These are phyloP conservation scores for Bonia amplexicaulis DNA, from an alignment of 176 grass and related monocot genomes.

Conservation along the genomic window DNA sequence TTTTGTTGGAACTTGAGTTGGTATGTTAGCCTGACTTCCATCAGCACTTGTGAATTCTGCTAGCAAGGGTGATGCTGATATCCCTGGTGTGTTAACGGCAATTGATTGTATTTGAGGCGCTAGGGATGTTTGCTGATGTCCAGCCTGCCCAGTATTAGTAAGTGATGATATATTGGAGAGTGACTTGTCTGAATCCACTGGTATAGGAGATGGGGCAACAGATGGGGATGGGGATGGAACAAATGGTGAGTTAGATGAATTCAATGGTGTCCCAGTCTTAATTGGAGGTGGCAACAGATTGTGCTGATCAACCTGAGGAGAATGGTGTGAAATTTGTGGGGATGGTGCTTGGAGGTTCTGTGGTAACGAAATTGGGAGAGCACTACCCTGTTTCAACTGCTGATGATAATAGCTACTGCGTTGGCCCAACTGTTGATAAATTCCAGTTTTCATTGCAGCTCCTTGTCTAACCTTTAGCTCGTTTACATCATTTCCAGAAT, in stretches of 20 bases:
- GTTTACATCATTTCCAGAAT: slow-evolving; percentile 56
- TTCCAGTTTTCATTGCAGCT: slow-evolving; percentile 64
- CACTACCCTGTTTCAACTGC: slow-evolving; percentile 59
- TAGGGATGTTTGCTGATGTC: slow-evolving; percentile 54
- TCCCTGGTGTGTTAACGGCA: slow-evolving; percentile 83
- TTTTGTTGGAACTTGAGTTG: slow-evolving; percentile 57
- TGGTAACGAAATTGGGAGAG: slow-evolving; percentile 85
- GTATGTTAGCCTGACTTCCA: slow-evolving; percentile 61
- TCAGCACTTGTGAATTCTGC: slow-evolving; percentile 80
- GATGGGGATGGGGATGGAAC: slow-evolving; percentile 83
- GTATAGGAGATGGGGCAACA: slow-evolving; percentile 74
- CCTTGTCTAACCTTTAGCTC: slow-evolving; percentile 79
- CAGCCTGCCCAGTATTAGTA: slow-evolving; percentile 50
- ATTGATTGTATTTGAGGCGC: slow-evolving; percentile 60
- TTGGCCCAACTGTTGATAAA: slow-evolving; percentile 66
- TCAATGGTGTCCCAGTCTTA: slow-evolving; percentile 78
- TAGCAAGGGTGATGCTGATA: slow-evolving; percentile 88
- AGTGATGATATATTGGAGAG: slow-evolving; percentile 60
- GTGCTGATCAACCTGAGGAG: slow-evolving; percentile 90
- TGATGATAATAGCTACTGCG: slow-evolving; percentile 60
- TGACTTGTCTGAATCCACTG: slow-evolving; percentile 68
- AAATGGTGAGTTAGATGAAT: slow-evolving; percentile 76
- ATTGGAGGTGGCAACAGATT: slow-evolving; percentile 67
- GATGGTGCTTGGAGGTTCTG: slow-evolving; percentile 93
- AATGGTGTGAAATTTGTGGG: slow-evolving; percentile 88